Evolutionary conservation across 176 grass and related monocot species (phyloP).

Genomic region (Leersia perrieri): DNA sequence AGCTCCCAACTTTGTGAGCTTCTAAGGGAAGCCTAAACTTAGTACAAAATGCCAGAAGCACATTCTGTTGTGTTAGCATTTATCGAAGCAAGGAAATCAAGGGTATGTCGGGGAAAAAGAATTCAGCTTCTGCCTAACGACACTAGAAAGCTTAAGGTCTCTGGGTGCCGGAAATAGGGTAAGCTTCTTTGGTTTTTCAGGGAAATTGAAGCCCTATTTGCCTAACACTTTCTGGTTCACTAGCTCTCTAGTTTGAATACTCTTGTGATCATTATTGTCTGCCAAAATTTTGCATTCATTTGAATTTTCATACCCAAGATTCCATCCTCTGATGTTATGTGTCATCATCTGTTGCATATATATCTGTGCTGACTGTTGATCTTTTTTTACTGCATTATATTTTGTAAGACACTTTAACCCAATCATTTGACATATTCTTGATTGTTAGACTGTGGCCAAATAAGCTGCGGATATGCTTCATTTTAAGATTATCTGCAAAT

Average conservation of each 20-base stretch:
- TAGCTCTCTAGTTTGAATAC: not conserved
- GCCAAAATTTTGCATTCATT: not conserved
- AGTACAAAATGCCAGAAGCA: not conserved
- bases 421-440: not conserved
- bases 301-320: not conserved
- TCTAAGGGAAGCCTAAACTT: not conserved
- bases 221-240: not conserved
- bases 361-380: not conserved
- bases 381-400: not conserved
- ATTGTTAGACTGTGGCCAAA: not conserved
- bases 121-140: not conserved
- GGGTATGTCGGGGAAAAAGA: too few species aligned
- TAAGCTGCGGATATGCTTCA: not conserved
- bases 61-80: not conserved
- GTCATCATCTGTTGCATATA: not conserved
- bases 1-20: not conserved
- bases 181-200: not conserved
- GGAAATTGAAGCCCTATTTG: not conserved
- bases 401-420: not conserved
- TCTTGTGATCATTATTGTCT: not conserved
- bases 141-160: not conserved
- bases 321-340: not conserved
- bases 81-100: not conserved
- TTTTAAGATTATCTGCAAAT: not conserved
- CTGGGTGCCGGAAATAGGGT: not conserved